Conservation (phyloP, 2,329 filamentous ascomycete species). For the Aspergillus fijiensis region DNA sequence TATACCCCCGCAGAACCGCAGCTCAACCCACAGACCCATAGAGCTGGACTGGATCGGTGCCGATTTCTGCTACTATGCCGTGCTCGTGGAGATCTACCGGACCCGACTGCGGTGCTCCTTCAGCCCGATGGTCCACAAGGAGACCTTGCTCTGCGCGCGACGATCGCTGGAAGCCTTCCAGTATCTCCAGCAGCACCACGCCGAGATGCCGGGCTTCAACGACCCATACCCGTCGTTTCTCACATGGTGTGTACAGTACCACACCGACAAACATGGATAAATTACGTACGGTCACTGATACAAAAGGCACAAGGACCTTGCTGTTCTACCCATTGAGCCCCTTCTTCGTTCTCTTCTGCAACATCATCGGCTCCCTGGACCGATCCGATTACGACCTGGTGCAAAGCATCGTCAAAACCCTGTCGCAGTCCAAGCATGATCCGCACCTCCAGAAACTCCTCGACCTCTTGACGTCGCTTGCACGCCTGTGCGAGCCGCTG, state of each 20-base stretch:
- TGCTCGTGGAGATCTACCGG: neutral
- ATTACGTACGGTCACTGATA: neutral
- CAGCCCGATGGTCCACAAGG: neutral
- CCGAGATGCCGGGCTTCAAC: neutral
- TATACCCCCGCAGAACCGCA: neutral
- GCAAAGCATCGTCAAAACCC: constrained; percentile 16
- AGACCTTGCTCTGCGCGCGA: neutral
- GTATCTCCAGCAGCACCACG: neutral
- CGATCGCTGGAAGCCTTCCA: neutral
- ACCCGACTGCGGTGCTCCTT: neutral
- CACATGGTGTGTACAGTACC: neutral
- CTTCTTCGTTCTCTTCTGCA: constrained; percentile 28
- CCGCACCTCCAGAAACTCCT: constrained; percentile 21
- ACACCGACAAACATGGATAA: neutral
- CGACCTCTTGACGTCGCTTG: constrained; percentile 17
- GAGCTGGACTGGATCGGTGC: neutral
- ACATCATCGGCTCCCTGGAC: constrained; percentile 23
- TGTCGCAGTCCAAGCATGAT: constrained; percentile 19
- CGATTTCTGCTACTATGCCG: neutral
- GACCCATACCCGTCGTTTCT: neutral
- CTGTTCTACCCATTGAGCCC: constrained; percentile 22
- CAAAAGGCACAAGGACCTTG: neutral
- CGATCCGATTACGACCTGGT: constrained; percentile 21
- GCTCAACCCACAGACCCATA: neutral
- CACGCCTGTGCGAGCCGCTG: constrained; percentile 8